Conservation (phyloP, 257 asterid species). For the Forsythia suspensa region DNA sequence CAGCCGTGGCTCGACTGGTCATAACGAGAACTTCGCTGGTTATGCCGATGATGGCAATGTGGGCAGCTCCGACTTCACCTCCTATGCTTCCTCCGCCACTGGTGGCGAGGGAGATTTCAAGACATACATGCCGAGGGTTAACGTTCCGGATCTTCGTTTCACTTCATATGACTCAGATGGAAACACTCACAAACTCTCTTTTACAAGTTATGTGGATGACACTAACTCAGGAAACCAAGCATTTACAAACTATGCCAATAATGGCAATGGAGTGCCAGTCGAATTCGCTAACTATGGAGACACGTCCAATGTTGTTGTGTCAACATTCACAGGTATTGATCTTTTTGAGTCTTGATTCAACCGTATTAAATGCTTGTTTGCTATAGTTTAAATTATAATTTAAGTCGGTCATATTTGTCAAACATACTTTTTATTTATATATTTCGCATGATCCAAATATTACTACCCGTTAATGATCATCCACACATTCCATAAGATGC, state of each 20-base stretch:
- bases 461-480: no score
- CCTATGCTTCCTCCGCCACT: slow-evolving; percentile 55
- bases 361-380: background rate
- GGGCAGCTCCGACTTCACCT: slow-evolving; percentile 63
- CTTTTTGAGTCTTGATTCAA: background rate
- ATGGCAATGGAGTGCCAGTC: slow-evolving; percentile 57
- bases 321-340: slow-evolving; percentile 35
- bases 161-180: slow-evolving; percentile 63
- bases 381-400: no score
- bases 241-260: slow-evolving; percentile 57
- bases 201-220: slow-evolving; percentile 60
- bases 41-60: slow-evolving; percentile 75
- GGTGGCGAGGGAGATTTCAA: slow-evolving; percentile 74
- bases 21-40: slow-evolving; percentile 54
- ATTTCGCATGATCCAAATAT: no score
- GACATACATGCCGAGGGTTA: slow-evolving; percentile 59
- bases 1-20: slow-evolving; percentile 67
- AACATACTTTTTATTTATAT: no score
- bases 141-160: slow-evolving; percentile 74
- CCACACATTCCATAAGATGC: no score
- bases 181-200: slow-evolving; percentile 57
- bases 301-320: slow-evolving; percentile 70
- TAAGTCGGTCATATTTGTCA: no score
- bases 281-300: slow-evolving; percentile 63
- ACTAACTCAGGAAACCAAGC: slow-evolving; percentile 72